Evolutionary conservation across 2,329 filamentous ascomycete species (phyloP).

Genomic region (Penicillium sp.): DNA sequence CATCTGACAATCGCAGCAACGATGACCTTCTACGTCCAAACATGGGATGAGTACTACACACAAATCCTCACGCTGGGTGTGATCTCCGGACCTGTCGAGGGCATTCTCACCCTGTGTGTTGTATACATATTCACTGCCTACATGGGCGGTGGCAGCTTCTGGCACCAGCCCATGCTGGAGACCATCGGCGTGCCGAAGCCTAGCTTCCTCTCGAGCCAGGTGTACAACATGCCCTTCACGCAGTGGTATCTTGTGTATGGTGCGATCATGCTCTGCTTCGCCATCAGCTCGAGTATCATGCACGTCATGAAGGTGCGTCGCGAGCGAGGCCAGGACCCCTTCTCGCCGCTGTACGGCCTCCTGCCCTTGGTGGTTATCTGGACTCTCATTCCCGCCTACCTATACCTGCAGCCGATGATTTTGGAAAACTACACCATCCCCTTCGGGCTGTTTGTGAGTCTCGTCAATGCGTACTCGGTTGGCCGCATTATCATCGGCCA

Average conservation of each 20-base stretch:
- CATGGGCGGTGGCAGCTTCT: constrained; percentile 86
- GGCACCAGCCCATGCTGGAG: constrained; percentile 77
- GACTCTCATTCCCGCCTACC: constrained; percentile 72
- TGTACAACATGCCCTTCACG: constrained; percentile 82
- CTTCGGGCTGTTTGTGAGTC: constrained; percentile 81
- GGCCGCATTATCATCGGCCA: constrained; percentile 96
- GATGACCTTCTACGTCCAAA: constrained; percentile 97
- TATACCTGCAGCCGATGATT: constrained; percentile 81
- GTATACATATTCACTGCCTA: constrained; percentile 82
- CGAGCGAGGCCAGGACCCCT: constrained; percentile 67
- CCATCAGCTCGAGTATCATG: constrained; percentile 68
- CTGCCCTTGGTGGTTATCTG: constrained; percentile 77
- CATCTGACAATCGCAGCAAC: constrained; percentile 54
- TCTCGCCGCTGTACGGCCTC: constrained; percentile 69
- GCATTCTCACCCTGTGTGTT: constrained; percentile 75
- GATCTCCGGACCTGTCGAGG: constrained; percentile 92
- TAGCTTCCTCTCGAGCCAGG: constrained; percentile 61
- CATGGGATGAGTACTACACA: constrained; percentile 99
- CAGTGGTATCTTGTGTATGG: constrained; percentile 93
- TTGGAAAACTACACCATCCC: constrained; percentile 80
- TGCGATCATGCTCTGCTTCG: constrained; percentile 73
- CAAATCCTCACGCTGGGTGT: constrained; percentile 90
- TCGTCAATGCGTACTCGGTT: constrained; percentile 92
- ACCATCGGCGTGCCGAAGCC: constrained; percentile 66
- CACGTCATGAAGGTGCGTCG: constrained; percentile 83